Evolutionary conservation across 2,329 filamentous ascomycete genomes (phyloP).

Genomic region (Fusarium domesticum): DNA sequence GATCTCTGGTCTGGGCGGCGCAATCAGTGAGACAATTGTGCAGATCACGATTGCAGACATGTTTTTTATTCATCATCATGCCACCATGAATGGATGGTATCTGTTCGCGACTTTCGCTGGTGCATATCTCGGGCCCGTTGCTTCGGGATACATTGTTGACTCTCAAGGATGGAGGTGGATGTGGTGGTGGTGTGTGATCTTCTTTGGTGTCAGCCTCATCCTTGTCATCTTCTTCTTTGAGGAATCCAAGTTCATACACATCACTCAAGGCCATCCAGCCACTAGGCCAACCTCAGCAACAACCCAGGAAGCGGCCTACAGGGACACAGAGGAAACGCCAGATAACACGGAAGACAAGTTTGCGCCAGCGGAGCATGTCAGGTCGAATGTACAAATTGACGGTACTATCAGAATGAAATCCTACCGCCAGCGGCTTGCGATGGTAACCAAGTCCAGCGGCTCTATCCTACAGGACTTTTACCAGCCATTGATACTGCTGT

Average conservation of each 20-base stretch:
- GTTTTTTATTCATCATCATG: slow-evolving; percentile 35
- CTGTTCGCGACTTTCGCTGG: slow-evolving; percentile 29
- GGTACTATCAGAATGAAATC: slow-evolving; percentile 11
- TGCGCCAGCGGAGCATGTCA: neutral
- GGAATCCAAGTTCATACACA: slow-evolving; percentile 9
- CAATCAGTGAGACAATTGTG: slow-evolving; percentile 38
- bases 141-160: slow-evolving; percentile 27
- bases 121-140: slow-evolving; percentile 30
- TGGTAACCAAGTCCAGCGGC: neutral
- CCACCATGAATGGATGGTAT: slow-evolving; percentile 39
- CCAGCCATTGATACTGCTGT: slow-evolving; percentile 10
- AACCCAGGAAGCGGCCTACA: neutral
- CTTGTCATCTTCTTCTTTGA: slow-evolving; percentile 38
- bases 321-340: neutral
- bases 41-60: slow-evolving; percentile 38
- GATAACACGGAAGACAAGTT: neutral
- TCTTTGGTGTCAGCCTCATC: slow-evolving; percentile 16
- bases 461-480: slow-evolving; percentile 9
- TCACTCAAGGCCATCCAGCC: neutral
- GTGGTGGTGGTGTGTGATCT: slow-evolving; percentile 33
- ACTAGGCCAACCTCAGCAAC: neutral
- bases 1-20: slow-evolving; percentile 35
- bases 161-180: slow-evolving; percentile 37
- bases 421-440: slow-evolving; percentile 6
- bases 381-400: neutral